Percentiles rank a stretch among this genome's conserved stretches.
Evolutionary conservation across 805 yeast genomes (phyloP).

Genomic region (Hagleromyces aurorensis): DNA sequence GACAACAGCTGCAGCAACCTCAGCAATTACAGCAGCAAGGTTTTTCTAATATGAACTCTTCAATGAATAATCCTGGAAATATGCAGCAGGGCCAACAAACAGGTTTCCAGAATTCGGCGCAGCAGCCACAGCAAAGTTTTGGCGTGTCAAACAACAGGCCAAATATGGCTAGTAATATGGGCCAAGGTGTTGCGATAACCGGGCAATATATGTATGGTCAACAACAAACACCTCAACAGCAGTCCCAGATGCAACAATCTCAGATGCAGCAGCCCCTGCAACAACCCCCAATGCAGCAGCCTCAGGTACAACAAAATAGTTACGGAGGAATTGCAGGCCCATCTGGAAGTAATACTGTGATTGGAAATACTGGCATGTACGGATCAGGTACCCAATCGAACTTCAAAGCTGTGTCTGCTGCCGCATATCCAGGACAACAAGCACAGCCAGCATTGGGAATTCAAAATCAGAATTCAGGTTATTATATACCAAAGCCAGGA

Average conservation of each 20-base stretch:
- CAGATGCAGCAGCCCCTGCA: background rate
- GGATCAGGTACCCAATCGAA: constrained; percentile 1
- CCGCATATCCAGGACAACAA: background rate
- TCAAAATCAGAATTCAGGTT: background rate
- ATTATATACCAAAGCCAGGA: background rate
- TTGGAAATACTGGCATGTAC: background rate
- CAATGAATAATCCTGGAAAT: no score
- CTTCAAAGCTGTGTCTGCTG: constrained; percentile 1
- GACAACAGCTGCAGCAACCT: constrained; percentile 10
- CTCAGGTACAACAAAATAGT: constrained; percentile 3
- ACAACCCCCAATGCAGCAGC: constrained; percentile 1
- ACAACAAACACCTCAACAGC: constrained; percentile 7
- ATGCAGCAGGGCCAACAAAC: constrained; percentile 4
- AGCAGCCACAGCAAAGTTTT: constrained; percentile 7
- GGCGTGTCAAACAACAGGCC: constrained; percentile 8
- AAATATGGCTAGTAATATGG: constrained; percentile 1
- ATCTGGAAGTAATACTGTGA: constrained; percentile 1
- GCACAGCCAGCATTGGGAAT: background rate
- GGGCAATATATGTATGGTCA: no score
- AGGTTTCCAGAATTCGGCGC: constrained; percentile 5
- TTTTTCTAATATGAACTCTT: no score
- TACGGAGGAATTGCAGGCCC: constrained; percentile 2
- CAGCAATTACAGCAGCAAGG: constrained; percentile 8
- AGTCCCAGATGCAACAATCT: background rate
- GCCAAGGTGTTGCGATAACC: no score